Evolutionary conservation across 495 filamentous ascomycete species (phyloP), one percentile per base, ranked within the genome.

Genomic region (Monascus purpureus): DNA sequence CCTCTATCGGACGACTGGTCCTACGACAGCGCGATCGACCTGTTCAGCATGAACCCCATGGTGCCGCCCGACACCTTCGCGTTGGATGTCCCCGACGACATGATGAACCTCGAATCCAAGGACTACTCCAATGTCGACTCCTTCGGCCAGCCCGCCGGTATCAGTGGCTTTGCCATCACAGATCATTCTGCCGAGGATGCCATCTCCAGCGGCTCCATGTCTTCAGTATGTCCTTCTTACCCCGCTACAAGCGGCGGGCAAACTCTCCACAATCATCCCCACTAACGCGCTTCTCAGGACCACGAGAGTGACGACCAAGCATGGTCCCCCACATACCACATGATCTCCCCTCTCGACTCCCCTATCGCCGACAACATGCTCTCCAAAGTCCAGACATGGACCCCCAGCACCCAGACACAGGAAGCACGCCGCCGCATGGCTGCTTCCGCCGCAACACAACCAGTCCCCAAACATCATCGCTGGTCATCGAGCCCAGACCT

Each of bases 271-370:
- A n/a, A n/a, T 35, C 2, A 13, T 27, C 20, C n/a, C 2, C 20
- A 20, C 17, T 18, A 9, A n/a, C 26, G 6, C 26, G 8, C 26
- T 8, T 9, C 9, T 0, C 5, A 59, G 59, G 58, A 60, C 8
- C 36, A 55, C 13, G 56, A 63, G 38, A 63, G 59, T 42, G 59
- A 63, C 36, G 59, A 63, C 33, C 59, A 57, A 26, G 39, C 54
- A 4, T 59, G 52, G 53, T 47, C 43, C 3, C 49, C 54, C 6
- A 46, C 39, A 2, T 47, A 41, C 25, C 37, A 39, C 23, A 46
- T 30, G 9, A 7, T 43, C 30, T 49, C 40, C 11, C 48, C 51
- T 8, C 23, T 49, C 25, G 36, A 48, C 36, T 37, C 42, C 26
- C 30, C 31, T 33, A 28, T 35, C 11, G 27, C 40, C 20, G 48